Conservation (phyloP, 2,329 filamentous ascomycete genomes). For the Fusarium sp. region DNA sequence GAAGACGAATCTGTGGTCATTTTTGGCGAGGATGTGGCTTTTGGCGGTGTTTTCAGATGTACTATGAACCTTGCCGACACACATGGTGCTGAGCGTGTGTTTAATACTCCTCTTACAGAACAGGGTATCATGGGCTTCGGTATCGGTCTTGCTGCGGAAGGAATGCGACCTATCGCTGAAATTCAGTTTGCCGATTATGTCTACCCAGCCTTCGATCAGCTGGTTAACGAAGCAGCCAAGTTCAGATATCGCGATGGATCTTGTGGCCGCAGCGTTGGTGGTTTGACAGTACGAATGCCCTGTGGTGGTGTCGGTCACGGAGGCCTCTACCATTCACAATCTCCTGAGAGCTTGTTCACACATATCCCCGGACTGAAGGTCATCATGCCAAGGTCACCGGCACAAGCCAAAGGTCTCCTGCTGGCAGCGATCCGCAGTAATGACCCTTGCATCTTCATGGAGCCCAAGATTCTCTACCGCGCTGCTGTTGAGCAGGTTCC, state of each 20-base stretch:
- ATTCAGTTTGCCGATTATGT: conserved; percentile 97
- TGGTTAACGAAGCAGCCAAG: conserved; percentile 94
- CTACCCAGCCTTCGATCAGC: conserved; percentile 91
- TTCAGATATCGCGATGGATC: conserved; percentile 80
- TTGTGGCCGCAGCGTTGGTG: conserved; percentile 74
- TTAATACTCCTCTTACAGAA: conserved; percentile 95
- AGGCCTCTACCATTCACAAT: conserved; percentile 88
- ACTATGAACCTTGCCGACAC: conserved; percentile 91
- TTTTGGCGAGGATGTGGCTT: conserved; percentile 97
- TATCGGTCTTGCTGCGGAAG: conserved; percentile 89
- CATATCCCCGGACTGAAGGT: conserved; percentile 89
- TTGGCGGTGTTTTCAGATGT: conserved; percentile 95
- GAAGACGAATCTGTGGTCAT: conserved; percentile 88
- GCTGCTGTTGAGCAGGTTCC: conserved; percentile 94
- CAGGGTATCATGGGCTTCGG: conserved; percentile 96
- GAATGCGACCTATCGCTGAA: conserved; percentile 93
- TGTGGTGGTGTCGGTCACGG: conserved; percentile 91
- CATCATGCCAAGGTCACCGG: conserved; percentile 85
- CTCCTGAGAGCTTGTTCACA: conserved; percentile 87
- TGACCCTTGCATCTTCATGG: conserved; percentile 93
- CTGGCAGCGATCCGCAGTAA: conserved; percentile 82
- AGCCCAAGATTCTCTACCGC: conserved; percentile 92
- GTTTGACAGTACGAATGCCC: conserved; percentile 90
- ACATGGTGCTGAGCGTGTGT: conserved; percentile 89
- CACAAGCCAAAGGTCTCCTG: conserved; percentile 89